Evolutionary conservation across 441 rosid species (phyloP).

Genomic region (Manihot esculenta): DNA sequence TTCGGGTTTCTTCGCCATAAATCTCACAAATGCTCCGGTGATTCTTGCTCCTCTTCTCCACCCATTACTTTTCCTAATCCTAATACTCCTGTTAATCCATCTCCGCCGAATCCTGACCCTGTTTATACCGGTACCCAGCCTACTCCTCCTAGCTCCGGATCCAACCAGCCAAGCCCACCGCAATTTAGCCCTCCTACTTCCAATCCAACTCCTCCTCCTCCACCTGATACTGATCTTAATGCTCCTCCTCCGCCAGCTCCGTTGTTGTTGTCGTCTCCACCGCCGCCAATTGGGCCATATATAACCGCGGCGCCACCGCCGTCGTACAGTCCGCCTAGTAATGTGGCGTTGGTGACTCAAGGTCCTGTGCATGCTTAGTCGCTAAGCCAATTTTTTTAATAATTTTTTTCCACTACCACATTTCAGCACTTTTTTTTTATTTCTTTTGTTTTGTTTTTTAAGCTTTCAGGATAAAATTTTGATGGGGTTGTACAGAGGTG

Average conservation of each 20-base stretch:
- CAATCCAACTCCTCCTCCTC: constrained; percentile 24
- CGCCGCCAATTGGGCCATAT: constrained; percentile 42
- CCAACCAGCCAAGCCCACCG: constrained; percentile 16
- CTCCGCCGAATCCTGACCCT: constrained; percentile 16
- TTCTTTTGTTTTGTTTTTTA: too few species aligned
- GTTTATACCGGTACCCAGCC: constrained; percentile 13
- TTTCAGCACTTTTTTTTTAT: too few species aligned
- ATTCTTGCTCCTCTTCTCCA: constrained; percentile 40
- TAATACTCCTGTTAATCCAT: constrained; percentile 12
- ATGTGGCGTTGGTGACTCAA: constrained; percentile 42
- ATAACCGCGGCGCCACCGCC: constrained; percentile 50
- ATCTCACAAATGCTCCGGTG: constrained; percentile 56
- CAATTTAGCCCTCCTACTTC: constrained; percentile 23
- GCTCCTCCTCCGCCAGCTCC: constrained; percentile 28
- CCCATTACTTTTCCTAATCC: constrained; percentile 32
- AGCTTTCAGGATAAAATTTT: background rate
- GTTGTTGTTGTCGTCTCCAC: constrained; percentile 26
- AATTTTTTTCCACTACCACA: background rate
- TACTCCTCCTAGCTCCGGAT: constrained; percentile 8
- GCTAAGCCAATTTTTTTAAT: background rate
- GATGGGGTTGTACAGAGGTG: constrained; percentile 24
- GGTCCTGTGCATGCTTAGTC: constrained; percentile 62
- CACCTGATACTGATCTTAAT: constrained; percentile 21
- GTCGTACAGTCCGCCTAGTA: constrained; percentile 42
- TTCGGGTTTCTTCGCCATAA: constrained; percentile 61